Evolutionary conservation across 306 rosid genomes (phyloP), one percentile per base, ranked within the genome.

Genomic region (Comarum palustre): DNA sequence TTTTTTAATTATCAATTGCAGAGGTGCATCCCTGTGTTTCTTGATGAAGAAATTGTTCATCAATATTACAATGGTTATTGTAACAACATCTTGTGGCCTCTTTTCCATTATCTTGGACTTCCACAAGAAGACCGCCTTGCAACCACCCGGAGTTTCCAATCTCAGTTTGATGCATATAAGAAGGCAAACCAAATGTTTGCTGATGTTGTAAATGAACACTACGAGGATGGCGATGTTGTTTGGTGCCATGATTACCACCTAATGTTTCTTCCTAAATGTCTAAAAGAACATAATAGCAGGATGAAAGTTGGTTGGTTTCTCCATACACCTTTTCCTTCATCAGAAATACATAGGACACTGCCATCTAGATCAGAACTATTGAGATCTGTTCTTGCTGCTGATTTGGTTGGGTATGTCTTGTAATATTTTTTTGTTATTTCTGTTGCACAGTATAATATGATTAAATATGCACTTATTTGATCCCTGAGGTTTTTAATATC

Each of bases 291-390:
- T 74, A 89, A 94, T 80, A 78, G 41, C 73, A 69, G 82, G 66
- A 94, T 91, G 96, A 94, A 94, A 87, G 97, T 91, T 73, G 98
- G 98, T 38, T 94, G 98, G 97, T 94, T 94, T 87, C 97, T 94
- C 77, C 97, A 94, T 73, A 94, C 97, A 25, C 98, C 98, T n/a
- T 94, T 94, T 78, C 98, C 98, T 84, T 94, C 98, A 79, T 93
- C 98, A 36, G 98, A 93, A 83, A 91, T 93, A 68, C 97, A 93
- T 81, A 87, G 97, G 83, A 91, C 94, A 51, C 79, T 93, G 47
- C 97, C 98, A 36, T 94, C 97, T 43, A 87, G 96, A 66, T 76
- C 97, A 62, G 96, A 94, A 78, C 83, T 94, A 15, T 67, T 94
- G 84, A 87, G 91, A 82, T 89, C 98, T 41, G 98, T 94, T 75